Evolutionary conservation across 495 filamentous ascomycete genomes (phyloP).

Genomic region (Penicillium verhagenii): DNA sequence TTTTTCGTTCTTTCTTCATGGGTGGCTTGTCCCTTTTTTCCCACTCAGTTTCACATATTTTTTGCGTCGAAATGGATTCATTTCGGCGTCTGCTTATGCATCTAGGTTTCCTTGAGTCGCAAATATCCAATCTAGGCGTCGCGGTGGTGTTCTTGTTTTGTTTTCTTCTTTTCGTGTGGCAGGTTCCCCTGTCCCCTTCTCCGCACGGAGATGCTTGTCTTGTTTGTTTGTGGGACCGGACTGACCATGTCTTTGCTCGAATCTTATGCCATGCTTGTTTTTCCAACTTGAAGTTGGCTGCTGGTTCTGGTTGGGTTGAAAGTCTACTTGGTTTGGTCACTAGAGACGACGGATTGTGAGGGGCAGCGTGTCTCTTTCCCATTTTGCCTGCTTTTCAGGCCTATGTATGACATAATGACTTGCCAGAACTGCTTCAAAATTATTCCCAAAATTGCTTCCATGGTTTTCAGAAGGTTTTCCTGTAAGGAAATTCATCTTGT

Average conservation of each 20-base stretch:
- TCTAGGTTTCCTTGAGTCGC: conserved; percentile 9
- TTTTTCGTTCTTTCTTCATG: neutral
- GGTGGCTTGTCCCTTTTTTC: conserved; percentile 2
- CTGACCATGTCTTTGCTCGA: neutral
- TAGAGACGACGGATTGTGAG: neutral
- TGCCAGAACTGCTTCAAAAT: neutral
- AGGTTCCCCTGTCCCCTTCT: neutral
- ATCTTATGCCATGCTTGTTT: neutral
- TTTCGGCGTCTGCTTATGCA: conserved; percentile 16
- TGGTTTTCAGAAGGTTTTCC: neutral
- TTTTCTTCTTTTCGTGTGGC: neutral
- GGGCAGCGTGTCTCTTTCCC: neutral
- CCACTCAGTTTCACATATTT: conserved; percentile 1
- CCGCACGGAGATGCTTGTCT: neutral
- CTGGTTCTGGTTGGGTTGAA: neutral
- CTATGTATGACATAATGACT: conserved; percentile 4
- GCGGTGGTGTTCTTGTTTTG: conserved; percentile 1
- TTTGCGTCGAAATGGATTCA: neutral
- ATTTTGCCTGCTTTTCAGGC: neutral
- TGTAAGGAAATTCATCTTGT: neutral
- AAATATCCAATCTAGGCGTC: conserved; percentile 9
- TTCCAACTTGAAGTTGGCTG: neutral
- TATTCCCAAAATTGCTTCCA: neutral
- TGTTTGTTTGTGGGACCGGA: neutral
- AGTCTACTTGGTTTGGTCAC: neutral